Base-by-base conservation (phyloP, 1,284 basidiomycete genomes). In the Moniliophthora roreri region DNA sequence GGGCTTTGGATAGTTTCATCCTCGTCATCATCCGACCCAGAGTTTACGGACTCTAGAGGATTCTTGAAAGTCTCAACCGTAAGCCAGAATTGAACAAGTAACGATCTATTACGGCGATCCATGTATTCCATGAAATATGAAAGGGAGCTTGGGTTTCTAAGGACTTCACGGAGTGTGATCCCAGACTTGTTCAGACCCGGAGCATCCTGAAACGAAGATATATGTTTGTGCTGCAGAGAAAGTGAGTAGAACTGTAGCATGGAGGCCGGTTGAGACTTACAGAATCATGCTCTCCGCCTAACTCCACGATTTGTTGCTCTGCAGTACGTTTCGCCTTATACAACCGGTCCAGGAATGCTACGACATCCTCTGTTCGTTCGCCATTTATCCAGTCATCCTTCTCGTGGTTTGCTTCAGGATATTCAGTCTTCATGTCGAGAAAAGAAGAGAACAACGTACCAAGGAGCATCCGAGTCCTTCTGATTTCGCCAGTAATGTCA, bases 101-200 rank as follows among this genome's bases (percentile, higher is more conserved):
- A 68, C 13, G 93, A 90, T 26, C 91, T 85, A 53, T 86, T 80
- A 2, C 91, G 83, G 6, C 95, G 83, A 60, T 98, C 96, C 92
- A 98, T 95, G 65, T 92, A 96, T 71, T 99, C 96, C 85, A 98
- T 95, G 73, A 96, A 93, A 67, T 96, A 96, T 1, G 91, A 94
- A 0, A 98, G 79, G 0, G 93, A 93, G 26, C 86, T 89, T 0
- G 95, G 93, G 60, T 94, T 94, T 34, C 85, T 78, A 0, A 98
- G 82, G 39, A 98, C 80, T 46, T 92, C 86, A 38, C 89, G 82
- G 6, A 94, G 74, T 0, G 78, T 76, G 20, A 82, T 64, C 7
- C 75, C 68, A 5, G 74, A 70, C 56, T 76, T 77, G 35, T 41
- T 34, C 3, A 69, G 63, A 42, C 63, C 37, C 9, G 44, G 60